Evolutionary conservation across 2,329 filamentous ascomycete genomes (phyloP).

Genomic region (Xylariales sp.): DNA sequence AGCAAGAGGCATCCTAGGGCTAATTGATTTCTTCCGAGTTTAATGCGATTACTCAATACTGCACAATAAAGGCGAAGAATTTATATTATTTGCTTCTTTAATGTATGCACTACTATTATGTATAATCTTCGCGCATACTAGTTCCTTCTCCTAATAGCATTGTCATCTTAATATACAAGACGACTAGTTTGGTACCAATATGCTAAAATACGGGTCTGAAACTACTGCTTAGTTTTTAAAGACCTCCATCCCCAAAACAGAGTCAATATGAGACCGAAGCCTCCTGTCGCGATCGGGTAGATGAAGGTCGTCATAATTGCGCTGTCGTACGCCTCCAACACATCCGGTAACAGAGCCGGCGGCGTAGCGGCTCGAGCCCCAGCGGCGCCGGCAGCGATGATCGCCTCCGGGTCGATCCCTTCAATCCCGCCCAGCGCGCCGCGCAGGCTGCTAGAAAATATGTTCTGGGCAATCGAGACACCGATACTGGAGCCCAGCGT

Average conservation of each 20-base stretch:
- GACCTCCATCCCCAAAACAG: slow-evolving; percentile 17
- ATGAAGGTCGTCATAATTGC: slow-evolving; percentile 19
- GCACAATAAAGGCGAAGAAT: no score
- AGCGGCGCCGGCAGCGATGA: slow-evolving; percentile 18
- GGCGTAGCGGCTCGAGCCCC: slow-evolving; percentile 16
- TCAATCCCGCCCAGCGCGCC: neutral
- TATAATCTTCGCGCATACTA: neutral
- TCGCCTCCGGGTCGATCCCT: slow-evolving; percentile 10
- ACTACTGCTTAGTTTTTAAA: slow-evolving; percentile 2
- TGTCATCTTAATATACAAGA: neutral
- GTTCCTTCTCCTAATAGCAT: neutral
- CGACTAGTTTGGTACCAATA: neutral
- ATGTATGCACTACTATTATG: neutral
- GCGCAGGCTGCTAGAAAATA: slow-evolving; percentile 23
- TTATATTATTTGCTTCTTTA: no score
- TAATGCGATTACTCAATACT: no score
- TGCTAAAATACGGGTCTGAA: neutral
- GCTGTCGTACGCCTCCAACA: slow-evolving; percentile 8
- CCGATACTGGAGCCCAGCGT: slow-evolving; percentile 20
- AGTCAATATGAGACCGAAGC: slow-evolving; percentile 3
- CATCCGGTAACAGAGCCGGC: neutral
- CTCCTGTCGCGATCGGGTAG: slow-evolving; percentile 18
- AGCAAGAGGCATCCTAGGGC: no score
- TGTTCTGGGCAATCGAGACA: slow-evolving; percentile 20
- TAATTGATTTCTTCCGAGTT: neutral